Evolutionary conservation across 805 yeast species (phyloP), one percentile per base, ranked within the genome.

Genomic region (Ogataea paradorogensis): DNA sequence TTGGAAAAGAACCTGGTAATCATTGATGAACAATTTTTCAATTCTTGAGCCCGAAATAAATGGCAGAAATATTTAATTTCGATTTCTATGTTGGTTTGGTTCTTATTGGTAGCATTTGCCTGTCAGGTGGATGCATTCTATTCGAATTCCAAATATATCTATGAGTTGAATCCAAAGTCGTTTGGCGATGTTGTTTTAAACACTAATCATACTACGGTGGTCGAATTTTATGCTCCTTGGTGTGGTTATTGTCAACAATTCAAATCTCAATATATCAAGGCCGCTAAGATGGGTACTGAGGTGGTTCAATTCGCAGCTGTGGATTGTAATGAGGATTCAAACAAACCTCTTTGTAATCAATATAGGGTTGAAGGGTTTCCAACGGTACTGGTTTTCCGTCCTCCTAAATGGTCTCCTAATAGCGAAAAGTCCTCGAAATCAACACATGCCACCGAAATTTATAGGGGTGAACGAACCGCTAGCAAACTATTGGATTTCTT

Each of bases 171-270:
- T 9, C 56, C 62, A 4, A 18, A 45, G 11, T 80, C 69, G 38
- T 89, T 89, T 56, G 78, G 82, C 45, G 73, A 75, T 40, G 83
- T 81, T 34, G 78, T 90, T 3, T 69, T 78, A 30, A 61, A 69
- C 15, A 71, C 95, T 2, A 88, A 88, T 57, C 84, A 87, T 53
- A 84, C 95, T 2, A 64, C 95, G 1, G 65, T 89, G 14, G 89
- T 88, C 15, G 89, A 89, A 66, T 90, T 90, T 62, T 90, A 84
- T 62, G 97, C 98, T 4, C 96, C 97, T 27, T 90, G 98, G 98
- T 91, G 99, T 68, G 96, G 97, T 5, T 88, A 91, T 62, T 91
- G 99, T 64, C 74, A 80, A 53, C 73, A 78, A 42, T 66, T 91
- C 35, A 76, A 79, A 43, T 81, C 84, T 3, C 78, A 77, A 2